Conservation (phyloP, 768 basidiomycete genomes). For the Leccinum subgranulosum region DNA sequence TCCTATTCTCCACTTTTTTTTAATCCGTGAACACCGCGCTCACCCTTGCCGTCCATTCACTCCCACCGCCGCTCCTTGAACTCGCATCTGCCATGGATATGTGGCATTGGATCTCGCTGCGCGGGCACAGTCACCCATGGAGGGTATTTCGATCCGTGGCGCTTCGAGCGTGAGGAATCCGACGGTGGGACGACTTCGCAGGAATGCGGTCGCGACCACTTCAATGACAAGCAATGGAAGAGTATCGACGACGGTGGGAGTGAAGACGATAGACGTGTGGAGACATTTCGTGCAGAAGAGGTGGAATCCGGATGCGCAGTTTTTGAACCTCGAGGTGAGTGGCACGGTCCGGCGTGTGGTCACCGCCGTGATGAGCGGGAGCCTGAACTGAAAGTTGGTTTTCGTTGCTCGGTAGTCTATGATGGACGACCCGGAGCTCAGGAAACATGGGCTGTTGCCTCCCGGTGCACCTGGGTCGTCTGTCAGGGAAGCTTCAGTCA, state of each 20-base stretch:
- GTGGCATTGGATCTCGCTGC: constrained; percentile 38
- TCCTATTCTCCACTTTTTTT: neutral
- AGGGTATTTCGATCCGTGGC: constrained; percentile 63
- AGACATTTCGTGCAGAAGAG: constrained; percentile 68
- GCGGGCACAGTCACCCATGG: constrained; percentile 42
- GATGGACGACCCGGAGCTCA: constrained; percentile 72
- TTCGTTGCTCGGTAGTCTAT: constrained; percentile 53
- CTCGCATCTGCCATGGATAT: constrained; percentile 19
- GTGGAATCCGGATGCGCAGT: constrained; percentile 65
- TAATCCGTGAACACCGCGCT: constrained; percentile 33
- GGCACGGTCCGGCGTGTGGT: neutral
- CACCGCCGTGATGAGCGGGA: neutral
- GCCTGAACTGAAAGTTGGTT: constrained; percentile 1
- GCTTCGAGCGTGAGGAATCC: constrained; percentile 45
- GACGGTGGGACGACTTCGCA: constrained; percentile 53
- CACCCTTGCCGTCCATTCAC: constrained; percentile 33
- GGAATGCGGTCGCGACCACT: constrained; percentile 48
- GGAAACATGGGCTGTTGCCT: constrained; percentile 63
- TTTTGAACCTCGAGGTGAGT: constrained; percentile 82
- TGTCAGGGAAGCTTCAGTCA: constrained; percentile 68
- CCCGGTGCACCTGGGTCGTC: constrained; percentile 68
- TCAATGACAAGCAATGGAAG: constrained; percentile 10
- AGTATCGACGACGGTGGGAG: constrained; percentile 18
- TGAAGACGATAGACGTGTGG: constrained; percentile 64
- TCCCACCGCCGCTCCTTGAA: constrained; percentile 25